Base-by-base conservation (phyloP, 2,329 filamentous ascomycete species). In the Mycosphaerelloides madeirae region DNA sequence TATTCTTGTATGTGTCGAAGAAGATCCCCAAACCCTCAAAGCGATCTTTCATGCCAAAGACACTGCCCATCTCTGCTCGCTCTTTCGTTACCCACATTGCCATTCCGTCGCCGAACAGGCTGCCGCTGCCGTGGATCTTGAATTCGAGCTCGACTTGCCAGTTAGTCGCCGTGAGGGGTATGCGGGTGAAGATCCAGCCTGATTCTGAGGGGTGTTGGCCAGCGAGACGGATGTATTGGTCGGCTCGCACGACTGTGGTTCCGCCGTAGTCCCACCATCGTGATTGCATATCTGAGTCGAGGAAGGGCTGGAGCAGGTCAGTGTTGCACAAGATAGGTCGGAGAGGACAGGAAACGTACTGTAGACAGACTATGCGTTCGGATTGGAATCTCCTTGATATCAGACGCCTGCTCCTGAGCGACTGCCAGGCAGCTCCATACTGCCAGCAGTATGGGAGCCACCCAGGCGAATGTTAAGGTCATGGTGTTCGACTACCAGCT, bases 1-100 rank as follows among this genome's bases (percentile, higher is more conserved):
- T 95, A 75, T 98, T 98, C 81, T 98, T 98, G 78, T 98, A 98
- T 34, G 93, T 98, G 66, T 98, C 93, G 71, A 98, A 80, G 74
- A 96, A 97, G 68, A 98, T 78, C 43, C 89, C 93, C 36, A 98
- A 78, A 3, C 93, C 93, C 67, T 98, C 91, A 59, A 97, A 98
- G 53, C 80, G 80, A 70, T 98, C 91, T 22, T 78, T 75, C 56
- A 83, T 84, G 39, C 93, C 93, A 68, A 98, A 98, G 29, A 98
- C 91, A 9, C 82, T 78, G 13, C 93, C 93, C 47, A 75, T 70
- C 58, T 83, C 78, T 25, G 80, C 90, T 54, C 93, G 87, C 69
- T 95, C 83, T 70, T 95, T 95, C 56, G 91, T 97, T 62, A 98
- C 78, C 93, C 93, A 98, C 79, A 98, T 85, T 53, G 93, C 93